Percentiles rank a stretch among this genome's conserved stretches.
Evolutionary conservation across 306 rosid species (phyloP).

Genomic region (Cyclanthera cordifolia): DNA sequence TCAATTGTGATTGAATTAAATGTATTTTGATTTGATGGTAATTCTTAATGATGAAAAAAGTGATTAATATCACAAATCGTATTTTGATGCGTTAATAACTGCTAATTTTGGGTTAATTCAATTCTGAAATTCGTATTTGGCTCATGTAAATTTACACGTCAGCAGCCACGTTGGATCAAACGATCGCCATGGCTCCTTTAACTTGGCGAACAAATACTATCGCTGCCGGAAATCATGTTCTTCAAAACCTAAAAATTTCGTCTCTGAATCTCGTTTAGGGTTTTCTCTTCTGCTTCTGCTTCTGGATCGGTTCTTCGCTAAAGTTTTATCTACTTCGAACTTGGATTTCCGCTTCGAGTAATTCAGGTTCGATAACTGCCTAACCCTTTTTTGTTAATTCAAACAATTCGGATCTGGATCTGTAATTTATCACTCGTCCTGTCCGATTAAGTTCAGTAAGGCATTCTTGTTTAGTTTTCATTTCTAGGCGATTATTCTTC

Average conservation of each 20-base stretch:
- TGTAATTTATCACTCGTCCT: background rate
- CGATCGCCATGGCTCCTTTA: too few species aligned
- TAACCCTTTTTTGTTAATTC: background rate
- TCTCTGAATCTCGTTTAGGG: slow-evolving; percentile 7
- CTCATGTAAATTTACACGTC: slow-evolving; percentile 6
- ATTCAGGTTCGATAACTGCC: background rate
- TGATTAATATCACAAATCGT: too few species aligned
- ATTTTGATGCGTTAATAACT: too few species aligned
- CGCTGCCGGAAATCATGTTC: background rate
- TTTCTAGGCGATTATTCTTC: background rate
- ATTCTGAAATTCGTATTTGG: too few species aligned
- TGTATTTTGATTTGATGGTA: too few species aligned
- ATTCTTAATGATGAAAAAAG: too few species aligned
- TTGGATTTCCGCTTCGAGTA: background rate
- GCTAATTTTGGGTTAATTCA: too few species aligned
- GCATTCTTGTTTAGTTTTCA: background rate
- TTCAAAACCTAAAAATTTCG: background rate
- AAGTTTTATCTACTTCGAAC: background rate
- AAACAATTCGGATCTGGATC: slow-evolving; percentile 11
- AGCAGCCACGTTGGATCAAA: slow-evolving; percentile 8
- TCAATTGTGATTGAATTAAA: too few species aligned
- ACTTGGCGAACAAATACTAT: background rate
- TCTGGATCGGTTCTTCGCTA: background rate
- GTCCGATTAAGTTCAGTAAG: background rate
- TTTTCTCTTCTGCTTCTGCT: background rate